A percentile compares a stretch with the other conserved stretches of the same genome.
Evolutionary conservation across 768 basidiomycete genomes (phyloP).

Genomic region (Leccinum broughii): DNA sequence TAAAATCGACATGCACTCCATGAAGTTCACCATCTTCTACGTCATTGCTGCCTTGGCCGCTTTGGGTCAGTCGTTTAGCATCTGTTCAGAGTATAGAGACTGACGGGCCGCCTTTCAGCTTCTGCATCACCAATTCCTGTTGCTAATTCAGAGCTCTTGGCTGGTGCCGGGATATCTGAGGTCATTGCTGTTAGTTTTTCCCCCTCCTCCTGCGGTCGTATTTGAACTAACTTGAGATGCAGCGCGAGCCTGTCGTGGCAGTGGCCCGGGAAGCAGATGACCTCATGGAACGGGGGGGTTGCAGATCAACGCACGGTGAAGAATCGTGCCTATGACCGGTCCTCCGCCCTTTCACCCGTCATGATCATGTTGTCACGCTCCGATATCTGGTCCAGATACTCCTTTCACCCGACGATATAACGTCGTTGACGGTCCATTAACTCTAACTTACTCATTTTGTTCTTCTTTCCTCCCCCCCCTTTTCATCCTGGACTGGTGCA

Average conservation of each 20-base stretch:
- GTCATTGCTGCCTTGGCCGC: constrained; percentile 30
- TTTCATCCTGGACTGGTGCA: not conserved
- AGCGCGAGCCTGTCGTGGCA: constrained; percentile 19
- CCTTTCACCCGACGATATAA: constrained; percentile 3
- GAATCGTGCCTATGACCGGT: not conserved
- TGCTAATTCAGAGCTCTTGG: constrained; percentile 8
- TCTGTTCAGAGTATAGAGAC: not conserved
- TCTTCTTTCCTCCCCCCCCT: not conserved
- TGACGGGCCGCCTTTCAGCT: constrained; percentile 15
- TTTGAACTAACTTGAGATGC: not conserved
- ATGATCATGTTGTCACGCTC: not conserved
- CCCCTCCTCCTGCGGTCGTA: rapidly evolving
- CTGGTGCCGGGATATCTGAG: not conserved
- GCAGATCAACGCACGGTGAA: not conserved
- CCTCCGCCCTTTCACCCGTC: not conserved
- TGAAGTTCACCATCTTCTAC: constrained; percentile 32
- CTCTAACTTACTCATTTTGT: constrained; percentile 3
- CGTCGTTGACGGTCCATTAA: constrained; percentile 1
- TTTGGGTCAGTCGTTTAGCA: constrained; percentile 20
- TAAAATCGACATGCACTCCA: constrained; percentile 29
- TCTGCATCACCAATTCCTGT: constrained; percentile 30
- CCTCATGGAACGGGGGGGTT: constrained; percentile 8
- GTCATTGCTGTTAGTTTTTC: constrained; percentile 20
- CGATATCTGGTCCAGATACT: not conserved
- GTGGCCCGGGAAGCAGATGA: constrained; percentile 21